A percentile compares a stretch with the other conserved stretches of the same genome.
Evolutionary conservation across 2,329 filamentous ascomycete genomes (phyloP).

Genomic region (Paecilomyces fulvus): DNA sequence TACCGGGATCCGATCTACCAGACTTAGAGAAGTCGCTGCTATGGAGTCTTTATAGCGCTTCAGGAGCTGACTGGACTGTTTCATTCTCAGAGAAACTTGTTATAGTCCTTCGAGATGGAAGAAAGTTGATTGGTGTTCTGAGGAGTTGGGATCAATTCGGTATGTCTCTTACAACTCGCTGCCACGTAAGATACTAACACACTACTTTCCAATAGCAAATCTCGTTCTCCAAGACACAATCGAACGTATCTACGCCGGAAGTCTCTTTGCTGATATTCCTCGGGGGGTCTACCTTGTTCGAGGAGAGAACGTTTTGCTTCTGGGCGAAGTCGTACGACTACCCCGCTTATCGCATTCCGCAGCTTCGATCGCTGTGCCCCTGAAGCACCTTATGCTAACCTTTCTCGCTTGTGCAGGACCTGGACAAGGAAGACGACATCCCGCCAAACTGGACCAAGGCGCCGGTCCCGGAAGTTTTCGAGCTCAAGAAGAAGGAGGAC

Average conservation of each 20-base stretch:
- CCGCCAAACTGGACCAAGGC: constrained; percentile 61
- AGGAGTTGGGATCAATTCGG: constrained; percentile 98
- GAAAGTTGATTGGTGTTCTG: constrained; percentile 86
- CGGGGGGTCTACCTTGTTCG: constrained; percentile 85
- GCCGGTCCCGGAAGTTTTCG: constrained; percentile 60
- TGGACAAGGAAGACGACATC: constrained; percentile 88
- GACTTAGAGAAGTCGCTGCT: not conserved
- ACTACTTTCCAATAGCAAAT: constrained; percentile 56
- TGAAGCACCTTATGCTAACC: not conserved
- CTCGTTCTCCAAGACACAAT: constrained; percentile 87
- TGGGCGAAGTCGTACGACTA: constrained; percentile 69
- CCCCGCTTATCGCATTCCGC: not conserved
- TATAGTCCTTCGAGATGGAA: constrained; percentile 81
- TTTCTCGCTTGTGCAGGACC: constrained; percentile 47
- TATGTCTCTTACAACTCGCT: constrained; percentile 36
- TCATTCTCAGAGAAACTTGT: constrained; percentile 77
- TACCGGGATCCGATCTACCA: not conserved
- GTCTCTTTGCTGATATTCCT: constrained; percentile 73
- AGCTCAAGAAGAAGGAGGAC: constrained; percentile 64
- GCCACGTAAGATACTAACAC: not conserved
- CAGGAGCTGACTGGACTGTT: constrained; percentile 2
- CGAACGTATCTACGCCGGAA: constrained; percentile 71
- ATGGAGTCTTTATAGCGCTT: not conserved
- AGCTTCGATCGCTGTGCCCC: not conserved
- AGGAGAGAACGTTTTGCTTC: constrained; percentile 91